Evolutionary conservation across 345 rosid genomes (phyloP), one percentile per base, ranked within the genome.

Genomic region (Firmiana major): DNA sequence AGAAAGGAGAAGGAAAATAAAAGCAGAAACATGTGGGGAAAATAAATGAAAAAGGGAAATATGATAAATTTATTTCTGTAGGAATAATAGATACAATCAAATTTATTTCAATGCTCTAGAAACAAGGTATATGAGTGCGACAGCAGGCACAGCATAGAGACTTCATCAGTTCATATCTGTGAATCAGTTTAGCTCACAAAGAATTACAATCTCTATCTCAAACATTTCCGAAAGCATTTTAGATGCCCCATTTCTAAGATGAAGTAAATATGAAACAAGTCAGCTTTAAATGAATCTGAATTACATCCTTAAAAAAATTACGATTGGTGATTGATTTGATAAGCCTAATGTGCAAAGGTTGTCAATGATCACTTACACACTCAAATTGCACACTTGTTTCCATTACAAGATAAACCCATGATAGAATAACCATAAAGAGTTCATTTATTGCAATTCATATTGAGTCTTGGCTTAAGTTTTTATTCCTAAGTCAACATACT

Each of bases 41-140:
- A 80, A 85, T 86, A 90, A 97, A 22, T 97, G 88, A 0, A 90
- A 89, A 72, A 90, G 90, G 76, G 79, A 31, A 83, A 85, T 22
- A 79, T 84, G 78, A 81, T 89, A 79, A 81, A 57, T 93, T 90
- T 68, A 65, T 80, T 26, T 78, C 79, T 16, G 79, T 87, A 66
- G 87, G 78, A 79, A 88, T 91, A 46, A 91, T 84, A 72, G 89
- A 82, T 80, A 88, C 78, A 69, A 92, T 89, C 79, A 36, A 36
- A 5, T 36, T 36, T 36, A 26, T 10, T 60, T 26, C 22, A 17
- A 51, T 51, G 34, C 16, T 4, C 17, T 7, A n/a, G 4, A 10
- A 12, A 6, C 22, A 57, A 19, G 62, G 9, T 19, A 19, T 22
- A 57, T 63, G 19, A 17, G 42, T 28, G 66, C 13, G 4, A 15